Base-by-base conservation (phyloP, 768 basidiomycete genomes). In the Lanmaoa rubissima region DNA sequence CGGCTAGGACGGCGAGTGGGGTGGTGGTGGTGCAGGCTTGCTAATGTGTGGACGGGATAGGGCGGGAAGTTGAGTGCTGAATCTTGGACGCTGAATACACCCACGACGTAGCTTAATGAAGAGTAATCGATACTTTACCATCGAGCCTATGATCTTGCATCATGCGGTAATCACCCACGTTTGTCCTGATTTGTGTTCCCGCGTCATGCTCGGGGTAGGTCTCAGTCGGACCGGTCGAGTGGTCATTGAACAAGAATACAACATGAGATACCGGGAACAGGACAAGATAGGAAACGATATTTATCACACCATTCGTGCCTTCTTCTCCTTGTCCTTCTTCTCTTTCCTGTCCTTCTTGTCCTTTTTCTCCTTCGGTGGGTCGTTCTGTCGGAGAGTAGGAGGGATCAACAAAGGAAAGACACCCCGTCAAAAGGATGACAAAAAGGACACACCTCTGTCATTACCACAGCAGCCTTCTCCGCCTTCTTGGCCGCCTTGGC, bases 21-120 rank as follows among this genome's bases (percentile, higher is more conserved):
- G 64, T 91, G 41, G 76, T 91, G 54, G 88, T 92, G 5, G 55
- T 92, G 41, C 90, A 92, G 72, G 82, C 85, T 54, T 24, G 75
- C 82, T 65, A 64, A 75, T 64, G 24, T 55, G n/a, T 39, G 17
- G 17, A 40, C n/a, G 39, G 10, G 8, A 32, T 1, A 10, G 32
- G 32, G 32, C 3, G 11, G 11, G 32, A 11, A 10, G 17, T 17
- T 17, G 38, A 39, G 8, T 16, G 17, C 9, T 39, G 38, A 9
- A 39, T 9, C 9, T 17, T 10, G 38, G 8, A 17, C 9, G 38
- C 36, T 17, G 36, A 6, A 28, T 28, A 6, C n/a, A n/a, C n/a
- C n/a, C 10, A n/a, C n/a, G 39, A 2, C 4, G n/a, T n/a, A 39
- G 38, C 17, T n/a, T 10, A n/a, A n/a, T 39, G 39, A 14, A 34